Evolutionary conservation across 805 yeast genomes (phyloP), one percentile per base, ranked within the genome.

Genomic region (Lachancea mirantina): DNA sequence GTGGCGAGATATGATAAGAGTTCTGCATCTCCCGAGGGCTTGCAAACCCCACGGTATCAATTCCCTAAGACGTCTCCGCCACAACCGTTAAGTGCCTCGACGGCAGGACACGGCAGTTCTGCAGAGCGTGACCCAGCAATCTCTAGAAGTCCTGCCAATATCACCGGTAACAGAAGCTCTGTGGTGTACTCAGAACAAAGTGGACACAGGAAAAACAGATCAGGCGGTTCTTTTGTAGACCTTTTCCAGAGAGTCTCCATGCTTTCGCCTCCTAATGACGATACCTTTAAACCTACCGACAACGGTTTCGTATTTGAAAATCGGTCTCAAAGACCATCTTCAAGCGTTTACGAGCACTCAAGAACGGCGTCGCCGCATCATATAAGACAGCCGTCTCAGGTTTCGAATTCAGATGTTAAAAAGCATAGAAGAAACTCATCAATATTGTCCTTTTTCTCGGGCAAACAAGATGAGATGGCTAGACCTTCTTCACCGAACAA

Each of bases 381-480:
- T 13, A 37, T 36, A 8, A 43, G 34, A 24, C 38, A 38, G 14
- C 46, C 41, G 6, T 40, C 47, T 8, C 47, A 42, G 16, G 35
- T 42, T 10, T 36, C 47, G 10, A 50, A 45, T 19, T 35, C 47
- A 17, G 54, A 48, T 7, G 45, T 47, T 4, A 55, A 50, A 26
- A 50, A 54, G 21, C 82, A 76, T 48, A 70, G 72, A 46, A 68
- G 84, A 40, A 76, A 74, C 38, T 74, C 82, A 0, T 76, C 84
- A 0, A 57, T 77, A 23, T 66, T 76, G 38, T 70, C 74, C 32
- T 76, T 72, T 41, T 51, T 72, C 11, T 33, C 36, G 41, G 52
- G 47, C 30, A 39, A 39, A 20, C 30, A 23, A 8, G 36, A 33
- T 26, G 41, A 32, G 9, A 34, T 23, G 8, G 34, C 30, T 4